Conservation (phyloP, 805 yeast species). For the Torulaspora delbrueckii region DNA sequence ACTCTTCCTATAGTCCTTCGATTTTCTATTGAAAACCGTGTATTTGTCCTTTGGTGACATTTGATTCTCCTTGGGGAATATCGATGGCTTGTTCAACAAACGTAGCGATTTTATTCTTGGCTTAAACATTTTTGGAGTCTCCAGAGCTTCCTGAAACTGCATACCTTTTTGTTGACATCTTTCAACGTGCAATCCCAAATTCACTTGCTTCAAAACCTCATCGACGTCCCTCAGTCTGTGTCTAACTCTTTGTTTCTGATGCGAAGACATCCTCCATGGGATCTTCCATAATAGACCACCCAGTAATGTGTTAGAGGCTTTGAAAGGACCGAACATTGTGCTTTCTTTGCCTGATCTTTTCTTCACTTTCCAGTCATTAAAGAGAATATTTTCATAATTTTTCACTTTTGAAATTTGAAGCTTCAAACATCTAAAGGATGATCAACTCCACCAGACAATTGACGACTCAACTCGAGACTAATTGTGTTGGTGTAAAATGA, state of each 20-base stretch:
- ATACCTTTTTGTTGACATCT: constrained; percentile 25
- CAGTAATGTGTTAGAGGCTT: constrained; percentile 22
- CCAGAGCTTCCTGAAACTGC: constrained; percentile 19
- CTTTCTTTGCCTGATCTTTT: background rate
- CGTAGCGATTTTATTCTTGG: constrained; percentile 30
- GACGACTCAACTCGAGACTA: background rate
- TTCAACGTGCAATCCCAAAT: constrained; percentile 29
- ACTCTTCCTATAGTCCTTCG: constrained; percentile 78
- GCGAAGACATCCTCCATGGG: constrained; percentile 72
- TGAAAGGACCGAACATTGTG: constrained; percentile 34
- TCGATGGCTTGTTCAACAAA: constrained; percentile 32
- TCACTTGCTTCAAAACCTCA: constrained; percentile 51
- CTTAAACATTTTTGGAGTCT: constrained; percentile 15
- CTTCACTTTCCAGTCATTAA: background rate
- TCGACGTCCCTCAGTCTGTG: constrained; percentile 80
- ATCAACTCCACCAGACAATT: background rate
- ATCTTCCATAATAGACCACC: constrained; percentile 50
- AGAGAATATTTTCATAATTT: background rate
- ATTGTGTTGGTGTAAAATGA: constrained; percentile 2
- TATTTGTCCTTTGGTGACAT: constrained; percentile 84
- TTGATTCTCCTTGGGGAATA: constrained; percentile 72
- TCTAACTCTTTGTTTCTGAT: constrained; percentile 81
- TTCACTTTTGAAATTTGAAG: background rate
- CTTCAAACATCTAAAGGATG: background rate
- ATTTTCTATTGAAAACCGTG: constrained; percentile 72